A percentile compares a stretch with the other conserved stretches of the same genome.
These are phyloP conservation scores for Aphanocladium album DNA, from an alignment of 2,329 filamentous ascomycete genomes.

Conservation along the genomic window DNA sequence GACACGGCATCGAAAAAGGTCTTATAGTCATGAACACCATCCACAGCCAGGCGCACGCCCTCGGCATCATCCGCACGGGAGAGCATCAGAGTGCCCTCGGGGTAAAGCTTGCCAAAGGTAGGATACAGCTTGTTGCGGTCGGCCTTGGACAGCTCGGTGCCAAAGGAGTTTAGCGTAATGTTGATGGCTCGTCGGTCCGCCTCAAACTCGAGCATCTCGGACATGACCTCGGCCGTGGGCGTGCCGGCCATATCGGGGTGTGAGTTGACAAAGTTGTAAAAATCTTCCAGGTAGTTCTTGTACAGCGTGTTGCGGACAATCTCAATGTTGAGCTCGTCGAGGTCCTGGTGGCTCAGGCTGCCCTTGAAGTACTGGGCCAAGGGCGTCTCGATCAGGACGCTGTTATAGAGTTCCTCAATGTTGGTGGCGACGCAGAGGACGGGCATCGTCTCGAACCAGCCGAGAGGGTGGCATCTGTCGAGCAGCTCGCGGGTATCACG, in stretches of 20 bases:
- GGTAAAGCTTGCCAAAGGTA: conserved; percentile 82
- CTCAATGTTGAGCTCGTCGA: conserved; percentile 98
- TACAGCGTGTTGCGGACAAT: conserved; percentile 98
- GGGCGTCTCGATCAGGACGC: conserved; percentile 92
- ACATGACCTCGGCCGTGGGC: conserved; percentile 91
- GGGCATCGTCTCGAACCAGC: conserved; percentile 99
- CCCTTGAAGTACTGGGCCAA: conserved; percentile 97
- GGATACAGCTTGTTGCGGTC: conserved; percentile 97
- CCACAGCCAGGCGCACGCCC: conserved; percentile 87
- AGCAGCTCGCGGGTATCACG: conserved; percentile 92
- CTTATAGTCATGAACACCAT: conserved; percentile 91
- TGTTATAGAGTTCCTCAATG: conserved; percentile 98
- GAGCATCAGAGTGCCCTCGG: conserved; percentile 91
- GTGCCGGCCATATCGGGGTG: conserved; percentile 82
- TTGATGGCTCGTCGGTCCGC: conserved; percentile 96
- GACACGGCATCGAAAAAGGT: conserved; percentile 90
- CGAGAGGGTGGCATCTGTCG: conserved; percentile 91
- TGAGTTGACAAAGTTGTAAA: conserved; percentile 89
- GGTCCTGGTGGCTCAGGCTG: conserved; percentile 88
- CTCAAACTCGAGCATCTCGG: conserved; percentile 92
- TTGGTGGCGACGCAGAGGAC: conserved; percentile 97
- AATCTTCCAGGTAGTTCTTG: conserved; percentile 99
- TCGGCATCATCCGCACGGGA: conserved; percentile 93
- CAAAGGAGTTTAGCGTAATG: conserved; percentile 98
- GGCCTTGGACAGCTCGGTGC: conserved; percentile 87